Percentiles rank a stretch among this genome's conserved stretches.
Evolutionary conservation across 2,329 filamentous ascomycete genomes (phyloP).

Genomic region (Colletotrichum melonis): DNA sequence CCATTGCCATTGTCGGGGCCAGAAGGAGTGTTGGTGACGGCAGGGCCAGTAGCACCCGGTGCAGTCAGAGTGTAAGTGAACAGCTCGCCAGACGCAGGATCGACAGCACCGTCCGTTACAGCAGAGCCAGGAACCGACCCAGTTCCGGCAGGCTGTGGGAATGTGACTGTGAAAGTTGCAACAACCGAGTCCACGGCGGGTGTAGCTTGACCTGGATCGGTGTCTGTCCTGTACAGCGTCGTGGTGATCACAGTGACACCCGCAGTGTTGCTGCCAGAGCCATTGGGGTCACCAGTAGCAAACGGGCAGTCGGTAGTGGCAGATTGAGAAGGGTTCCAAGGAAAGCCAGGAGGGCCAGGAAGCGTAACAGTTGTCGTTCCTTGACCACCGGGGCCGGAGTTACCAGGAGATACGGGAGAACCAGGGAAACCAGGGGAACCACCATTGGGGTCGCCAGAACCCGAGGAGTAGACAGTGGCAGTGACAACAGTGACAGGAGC

Average conservation of each 20-base stretch:
- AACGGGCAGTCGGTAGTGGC: not conserved
- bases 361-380: not conserved
- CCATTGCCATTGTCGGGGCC: not conserved
- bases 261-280: conserved; percentile 3
- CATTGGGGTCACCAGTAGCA: not conserved
- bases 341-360: conserved; percentile 6
- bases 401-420: not conserved
- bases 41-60: not conserved
- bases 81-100: conserved; percentile 1
- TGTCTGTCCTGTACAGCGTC: conserved; percentile 10
- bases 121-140: not conserved
- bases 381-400: conserved; percentile 3
- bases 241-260: conserved; percentile 30
- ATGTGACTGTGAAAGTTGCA: conserved; percentile 30
- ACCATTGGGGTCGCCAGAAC: not conserved
- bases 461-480: conserved; percentile 34
- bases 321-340: conserved; percentile 20
- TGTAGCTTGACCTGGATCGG: conserved; percentile 1
- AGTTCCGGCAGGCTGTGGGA: conserved; percentile 4
- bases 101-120: not conserved
- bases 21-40: not conserved
- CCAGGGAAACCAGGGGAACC: not conserved
- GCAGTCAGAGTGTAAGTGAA: conserved; percentile 10
- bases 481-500: conserved; percentile 35
- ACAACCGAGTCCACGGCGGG: conserved; percentile 15